Evolutionary conservation across 139 green algal genomes (phyloP).

Genomic region (Pseudopediastrum boryanum): DNA sequence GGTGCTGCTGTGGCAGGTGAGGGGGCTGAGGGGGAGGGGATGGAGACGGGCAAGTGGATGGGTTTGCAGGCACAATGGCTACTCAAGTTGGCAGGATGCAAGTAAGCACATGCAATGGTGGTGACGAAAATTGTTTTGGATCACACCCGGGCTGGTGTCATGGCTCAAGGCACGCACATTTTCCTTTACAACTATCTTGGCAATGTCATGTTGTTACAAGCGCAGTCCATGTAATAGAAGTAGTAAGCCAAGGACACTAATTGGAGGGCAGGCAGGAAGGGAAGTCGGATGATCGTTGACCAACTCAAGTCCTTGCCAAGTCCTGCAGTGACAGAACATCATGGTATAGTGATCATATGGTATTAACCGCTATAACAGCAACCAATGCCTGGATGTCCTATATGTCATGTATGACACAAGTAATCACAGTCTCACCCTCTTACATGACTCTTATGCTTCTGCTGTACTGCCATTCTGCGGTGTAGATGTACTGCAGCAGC

Average conservation of each 20-base stretch:
- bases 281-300: too few relatives aligned
- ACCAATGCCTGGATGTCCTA: too few relatives aligned
- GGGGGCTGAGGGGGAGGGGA: background rate
- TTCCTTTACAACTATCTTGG: too few relatives aligned
- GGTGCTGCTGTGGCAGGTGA: slow-evolving; percentile 47
- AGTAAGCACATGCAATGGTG: too few relatives aligned
- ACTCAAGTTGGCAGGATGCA: background rate
- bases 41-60: background rate
- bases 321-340: background rate
- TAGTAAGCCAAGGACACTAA: too few relatives aligned
- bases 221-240: too few relatives aligned
- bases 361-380: too few relatives aligned
- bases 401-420: background rate
- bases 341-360: background rate
- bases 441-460: background rate
- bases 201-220: too few relatives aligned
- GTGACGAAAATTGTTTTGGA: too few relatives aligned
- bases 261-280: too few relatives aligned
- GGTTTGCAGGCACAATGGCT: background rate
- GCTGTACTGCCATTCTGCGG: background rate
- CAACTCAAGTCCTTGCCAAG: too few relatives aligned
- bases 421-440: background rate
- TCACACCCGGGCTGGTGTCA: background rate
- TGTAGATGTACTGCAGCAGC: slow-evolving; percentile 33
- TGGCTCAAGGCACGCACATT: background rate